Evolutionary conservation across 163 green algal genomes (phyloP).

Genomic region (Scenedesmus sp.): DNA sequence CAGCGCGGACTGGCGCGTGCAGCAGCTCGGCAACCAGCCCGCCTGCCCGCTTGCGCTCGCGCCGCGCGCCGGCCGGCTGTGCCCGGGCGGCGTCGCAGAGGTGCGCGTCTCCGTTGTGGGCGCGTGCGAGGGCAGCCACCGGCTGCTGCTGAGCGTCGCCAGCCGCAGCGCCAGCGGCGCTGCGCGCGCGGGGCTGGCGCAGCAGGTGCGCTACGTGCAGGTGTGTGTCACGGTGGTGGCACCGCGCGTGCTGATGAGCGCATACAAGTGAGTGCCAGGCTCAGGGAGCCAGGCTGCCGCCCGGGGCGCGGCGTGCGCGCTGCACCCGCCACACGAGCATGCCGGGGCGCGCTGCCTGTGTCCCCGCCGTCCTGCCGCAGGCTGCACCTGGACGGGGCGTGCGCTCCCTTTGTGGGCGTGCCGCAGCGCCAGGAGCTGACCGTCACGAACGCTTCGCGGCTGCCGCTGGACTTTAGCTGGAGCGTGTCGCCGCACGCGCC

Average conservation of each 20-base stretch:
- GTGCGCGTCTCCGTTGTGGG: background rate
- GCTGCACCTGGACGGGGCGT: background rate
- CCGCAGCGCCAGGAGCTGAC: conserved; percentile 18
- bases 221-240: conserved; percentile 58
- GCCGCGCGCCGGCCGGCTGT: no score
- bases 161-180: conserved; percentile 33
- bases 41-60: background rate
- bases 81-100: no score
- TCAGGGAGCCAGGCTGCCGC: no score
- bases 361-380: background rate
- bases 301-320: no score
- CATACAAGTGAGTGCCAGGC: conserved; percentile 31
- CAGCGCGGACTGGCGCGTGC: conserved; percentile 49
- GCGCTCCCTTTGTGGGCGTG: conserved; percentile 20
- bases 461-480: conserved; percentile 33
- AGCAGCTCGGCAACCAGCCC: conserved; percentile 42
- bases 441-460: conserved; percentile 11
- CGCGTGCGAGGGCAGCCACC: conserved; percentile 24
- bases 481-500: background rate
- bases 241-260: conserved; percentile 47
- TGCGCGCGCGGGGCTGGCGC: conserved; percentile 45
- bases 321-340: no score
- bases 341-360: conserved; percentile 33
- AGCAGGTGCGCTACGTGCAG: conserved; percentile 45
- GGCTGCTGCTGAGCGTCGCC: conserved; percentile 26